phyloP scores from a whole-genome alignment of 176 grass and related monocot species.

The Aegilops sharonensis region DNA sequence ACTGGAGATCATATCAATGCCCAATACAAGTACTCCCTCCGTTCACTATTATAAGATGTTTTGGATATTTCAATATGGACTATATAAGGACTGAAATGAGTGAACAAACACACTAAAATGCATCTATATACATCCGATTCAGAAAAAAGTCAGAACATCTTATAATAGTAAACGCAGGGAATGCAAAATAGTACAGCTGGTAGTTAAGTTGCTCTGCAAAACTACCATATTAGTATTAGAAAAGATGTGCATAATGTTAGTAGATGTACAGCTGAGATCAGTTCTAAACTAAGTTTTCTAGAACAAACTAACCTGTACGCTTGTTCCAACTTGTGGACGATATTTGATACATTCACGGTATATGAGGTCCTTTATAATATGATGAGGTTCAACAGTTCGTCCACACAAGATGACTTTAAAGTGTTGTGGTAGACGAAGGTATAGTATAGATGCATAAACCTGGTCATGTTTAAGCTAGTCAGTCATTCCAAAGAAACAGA shows the following conservation, averaged over 20 bases:
- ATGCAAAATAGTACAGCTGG: background rate
- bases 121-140: no score
- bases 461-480: constrained; percentile 38
- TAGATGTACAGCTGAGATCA: background rate
- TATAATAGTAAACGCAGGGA: no score
- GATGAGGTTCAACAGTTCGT: constrained; percentile 50
- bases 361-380: constrained; percentile 51
- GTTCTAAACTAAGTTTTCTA: background rate
- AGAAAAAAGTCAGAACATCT: no score
- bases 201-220: background rate
- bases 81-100: no score
- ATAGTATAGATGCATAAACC: constrained; percentile 74
- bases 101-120: no score
- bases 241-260: background rate
- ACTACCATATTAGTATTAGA: background rate
- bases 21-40: background rate
- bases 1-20: background rate
- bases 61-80: no score
- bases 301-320: constrained; percentile 57
- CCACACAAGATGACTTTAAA: constrained; percentile 68
- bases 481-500: background rate
- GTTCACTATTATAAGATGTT: no score
- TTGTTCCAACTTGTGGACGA: constrained; percentile 56
- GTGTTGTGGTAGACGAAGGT: constrained; percentile 50
- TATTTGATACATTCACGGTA: constrained; percentile 65